These are phyloP conservation scores for Luvunga scandens DNA, from an alignment of 345 rosid species.

Conservation along the genomic window DNA sequence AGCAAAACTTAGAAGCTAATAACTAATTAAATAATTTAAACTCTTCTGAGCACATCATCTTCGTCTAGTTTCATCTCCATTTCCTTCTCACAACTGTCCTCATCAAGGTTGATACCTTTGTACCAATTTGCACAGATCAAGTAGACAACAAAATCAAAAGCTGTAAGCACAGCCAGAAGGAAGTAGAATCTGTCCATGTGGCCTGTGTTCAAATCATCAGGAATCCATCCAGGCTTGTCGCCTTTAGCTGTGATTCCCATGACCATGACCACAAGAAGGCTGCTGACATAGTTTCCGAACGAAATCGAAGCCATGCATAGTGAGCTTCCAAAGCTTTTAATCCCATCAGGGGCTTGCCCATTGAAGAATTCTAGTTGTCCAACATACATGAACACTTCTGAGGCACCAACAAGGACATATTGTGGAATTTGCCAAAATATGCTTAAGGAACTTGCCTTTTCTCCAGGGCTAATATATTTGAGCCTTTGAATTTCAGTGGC, in stretches of 20 bases:
- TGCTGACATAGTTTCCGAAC: slow-evolving; percentile 83
- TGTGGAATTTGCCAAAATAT: slow-evolving; percentile 93
- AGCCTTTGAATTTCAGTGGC: slow-evolving; percentile 64
- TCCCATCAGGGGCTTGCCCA: slow-evolving; percentile 86
- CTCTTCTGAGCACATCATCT: slow-evolving; percentile 11
- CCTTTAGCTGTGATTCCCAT: slow-evolving; percentile 62
- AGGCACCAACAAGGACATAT: slow-evolving; percentile 71
- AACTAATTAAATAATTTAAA: background rate
- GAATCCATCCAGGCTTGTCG: slow-evolving; percentile 70
- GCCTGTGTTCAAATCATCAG: slow-evolving; percentile 59
- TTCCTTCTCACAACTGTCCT: slow-evolving; percentile 13
- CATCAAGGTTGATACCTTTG: slow-evolving; percentile 52
- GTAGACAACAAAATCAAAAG: slow-evolving; percentile 63
- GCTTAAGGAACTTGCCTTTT: slow-evolving; percentile 55
- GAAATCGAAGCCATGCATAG: slow-evolving; percentile 96
- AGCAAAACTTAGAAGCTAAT: background rate
- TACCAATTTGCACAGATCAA: slow-evolving; percentile 74
- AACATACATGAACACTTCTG: slow-evolving; percentile 91
- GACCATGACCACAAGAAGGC: slow-evolving; percentile 65
- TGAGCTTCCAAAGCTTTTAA: slow-evolving; percentile 90
- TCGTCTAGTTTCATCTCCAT: slow-evolving; percentile 14
- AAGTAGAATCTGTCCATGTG: slow-evolving; percentile 82
- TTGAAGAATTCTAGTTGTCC: slow-evolving; percentile 92
- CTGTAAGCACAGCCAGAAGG: slow-evolving; percentile 55
- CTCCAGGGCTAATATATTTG: slow-evolving; percentile 33